Conservation (phyloP, 768 basidiomycete species). For the Cystobasidium onofrii region DNA sequence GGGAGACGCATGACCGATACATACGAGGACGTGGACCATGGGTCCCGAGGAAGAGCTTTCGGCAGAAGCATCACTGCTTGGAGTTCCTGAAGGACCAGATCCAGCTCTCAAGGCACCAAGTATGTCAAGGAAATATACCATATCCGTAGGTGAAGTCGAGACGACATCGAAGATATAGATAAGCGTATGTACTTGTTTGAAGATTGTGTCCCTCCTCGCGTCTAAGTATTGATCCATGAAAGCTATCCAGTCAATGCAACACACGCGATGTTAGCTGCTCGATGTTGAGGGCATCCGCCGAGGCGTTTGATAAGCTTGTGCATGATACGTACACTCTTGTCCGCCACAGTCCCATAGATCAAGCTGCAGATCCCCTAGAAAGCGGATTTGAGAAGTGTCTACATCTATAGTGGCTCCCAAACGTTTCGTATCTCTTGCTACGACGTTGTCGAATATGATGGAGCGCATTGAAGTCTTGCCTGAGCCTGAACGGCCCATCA, state of each 20-base stretch:
- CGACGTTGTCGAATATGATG: slow-evolving; percentile 94
- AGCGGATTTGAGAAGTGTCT: slow-evolving; percentile 93
- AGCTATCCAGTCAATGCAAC: too few species aligned
- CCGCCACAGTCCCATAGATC: slow-evolving; percentile 99
- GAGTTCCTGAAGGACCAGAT: slow-evolving; percentile 48
- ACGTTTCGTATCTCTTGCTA: slow-evolving; percentile 78
- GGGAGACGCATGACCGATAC: slow-evolving; percentile 44
- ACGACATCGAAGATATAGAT: slow-evolving; percentile 99
- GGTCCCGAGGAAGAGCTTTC: neutral
- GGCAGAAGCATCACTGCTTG: neutral
- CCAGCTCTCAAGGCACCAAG: slow-evolving; percentile 68
- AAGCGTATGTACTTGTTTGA: slow-evolving; percentile 90
- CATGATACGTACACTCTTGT: slow-evolving; percentile 63
- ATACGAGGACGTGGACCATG: slow-evolving; percentile 27
- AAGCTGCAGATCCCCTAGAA: slow-evolving; percentile 88
- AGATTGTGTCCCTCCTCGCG: slow-evolving; percentile 83
- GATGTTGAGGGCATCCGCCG: too few species aligned
- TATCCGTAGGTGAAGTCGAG: slow-evolving; percentile 68
- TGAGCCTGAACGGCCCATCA: slow-evolving; percentile 84
- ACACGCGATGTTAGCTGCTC: too few species aligned
- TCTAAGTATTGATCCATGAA: slow-evolving; percentile 97
- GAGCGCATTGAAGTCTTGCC: slow-evolving; percentile 90
- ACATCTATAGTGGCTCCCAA: slow-evolving; percentile 96
- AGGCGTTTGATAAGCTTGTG: too few species aligned
- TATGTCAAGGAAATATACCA: slow-evolving; percentile 86